Percentiles rank a stretch among this genome's conserved stretches.
Evolutionary conservation across 176 grass and related monocot species (phyloP).

Genomic region (Eragrostis curvula): DNA sequence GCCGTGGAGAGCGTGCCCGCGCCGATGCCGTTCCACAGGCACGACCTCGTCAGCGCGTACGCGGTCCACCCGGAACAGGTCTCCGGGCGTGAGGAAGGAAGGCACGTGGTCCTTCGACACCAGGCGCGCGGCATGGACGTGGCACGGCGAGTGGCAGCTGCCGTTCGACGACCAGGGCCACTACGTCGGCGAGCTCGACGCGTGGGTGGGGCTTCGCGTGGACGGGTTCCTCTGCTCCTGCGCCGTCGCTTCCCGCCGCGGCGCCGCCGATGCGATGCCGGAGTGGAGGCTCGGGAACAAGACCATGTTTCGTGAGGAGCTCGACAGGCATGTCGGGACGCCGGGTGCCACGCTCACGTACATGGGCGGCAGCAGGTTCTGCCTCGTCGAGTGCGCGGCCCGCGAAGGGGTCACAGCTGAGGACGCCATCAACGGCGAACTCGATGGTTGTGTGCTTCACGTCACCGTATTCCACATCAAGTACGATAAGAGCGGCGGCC

Average conservation of each 20-base stretch:
- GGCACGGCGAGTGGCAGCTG: slow-evolving; percentile 24
- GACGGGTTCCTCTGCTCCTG: slow-evolving; percentile 18
- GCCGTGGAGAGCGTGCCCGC: background rate
- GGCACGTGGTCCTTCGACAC: slow-evolving; percentile 11
- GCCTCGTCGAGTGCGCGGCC: slow-evolving; percentile 18
- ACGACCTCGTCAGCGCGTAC: background rate
- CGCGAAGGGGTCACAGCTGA: background rate
- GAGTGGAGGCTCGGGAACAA: background rate
- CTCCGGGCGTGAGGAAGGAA: background rate
- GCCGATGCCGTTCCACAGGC: background rate
- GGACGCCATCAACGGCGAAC: background rate
- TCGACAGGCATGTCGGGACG: background rate
- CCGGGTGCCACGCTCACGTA: background rate
- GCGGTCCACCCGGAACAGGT: background rate
- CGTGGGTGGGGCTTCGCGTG: background rate
- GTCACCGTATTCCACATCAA: background rate
- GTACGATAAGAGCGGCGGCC: background rate
- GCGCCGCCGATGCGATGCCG: background rate
- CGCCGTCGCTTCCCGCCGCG: background rate
- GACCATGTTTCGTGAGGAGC: background rate
- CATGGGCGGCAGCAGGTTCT: slow-evolving; percentile 23
- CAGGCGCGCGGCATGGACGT: background rate
- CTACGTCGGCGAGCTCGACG: slow-evolving; percentile 19
- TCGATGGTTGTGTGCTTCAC: background rate
- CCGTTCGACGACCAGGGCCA: background rate